Base-by-base conservation (phyloP, 1,139 yeast species). In the Suhomyces anneliseae region DNA sequence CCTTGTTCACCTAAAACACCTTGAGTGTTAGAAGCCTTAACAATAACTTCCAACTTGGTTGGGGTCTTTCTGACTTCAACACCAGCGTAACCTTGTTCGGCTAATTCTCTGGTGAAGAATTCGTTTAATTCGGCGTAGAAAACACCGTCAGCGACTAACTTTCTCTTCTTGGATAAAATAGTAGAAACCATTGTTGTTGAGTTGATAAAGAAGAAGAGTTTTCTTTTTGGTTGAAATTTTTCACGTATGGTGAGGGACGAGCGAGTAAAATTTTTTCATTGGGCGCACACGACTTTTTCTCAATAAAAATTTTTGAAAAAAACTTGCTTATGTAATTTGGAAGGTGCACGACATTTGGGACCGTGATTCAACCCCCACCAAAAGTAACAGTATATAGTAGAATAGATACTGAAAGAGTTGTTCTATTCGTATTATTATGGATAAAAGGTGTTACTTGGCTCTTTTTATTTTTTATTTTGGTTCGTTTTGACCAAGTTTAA, bases 71-170 rank as follows among this genome's bases (percentile, higher is more conserved):
- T 90, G 76, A 95, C 97, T 82, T 95, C 99, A 71, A 93, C 97
- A 82, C 99, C 99, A 69, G 99, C 95, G 85, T 93, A 93, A 74
- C 99, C 99, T 82, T 93, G 97, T 82, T 93, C 99, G 69, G 99
- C 96, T 74, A 93, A 88, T 81, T 93, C 99, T 83, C 98, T 90
- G 85, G 98, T 90, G 90, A 93, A 95, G 95, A 93, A 93, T 83
- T 93, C 99, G 87, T 93, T 93, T 74, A 93, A 83, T 83, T 93
- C 99, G 79, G 99, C 99, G 95, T 87, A 93, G 86, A 93, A 90
- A 72, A 93, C 99, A 89, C 99, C 99, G 84, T 93, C 99, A 79
- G 97, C 97, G 78, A 92, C 97, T 69, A 85, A 81, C 85, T 85
- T 86, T 85, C 90, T 85, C 76, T 84, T 85, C 80, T 85, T 85